Evolutionary conservation across 208 protist genomes (phyloP), one percentile per base, ranked within the genome.

Genomic region (Herpetomonas samuelpessoai): DNA sequence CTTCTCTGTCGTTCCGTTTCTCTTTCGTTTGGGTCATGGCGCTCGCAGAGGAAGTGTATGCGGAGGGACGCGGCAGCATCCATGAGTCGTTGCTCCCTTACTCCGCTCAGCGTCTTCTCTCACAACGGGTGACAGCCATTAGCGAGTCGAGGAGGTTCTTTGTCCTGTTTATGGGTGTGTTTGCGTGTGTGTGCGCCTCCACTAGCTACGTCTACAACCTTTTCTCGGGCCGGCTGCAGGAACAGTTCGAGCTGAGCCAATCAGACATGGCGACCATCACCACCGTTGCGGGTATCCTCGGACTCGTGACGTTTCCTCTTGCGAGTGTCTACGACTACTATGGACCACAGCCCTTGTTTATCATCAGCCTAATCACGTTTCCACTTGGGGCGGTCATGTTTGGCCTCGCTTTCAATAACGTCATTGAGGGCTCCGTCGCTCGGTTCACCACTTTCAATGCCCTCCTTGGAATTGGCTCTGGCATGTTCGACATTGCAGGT

Each of bases 181-280:
- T 79, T 31, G 76, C 74, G 14, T 88, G 80, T 61, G 73, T 91
- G 24, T 81, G 71, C 38, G 61, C 81, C 7, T 93, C 87, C 2
- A 80, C 79, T 2, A 66, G 54, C 22, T 93, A 88, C 70, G 53
- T 81, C 14, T 92, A 83, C 68, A 94, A 90, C 60, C 62, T 94
- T 16, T 91, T 85, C 55, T 91, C 80, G n/a, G 84, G 82, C 18
- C 35, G 44, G 14, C 57, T 94, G 12, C 81, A 94, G 47, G 38
- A 76, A 12, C 79, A 90, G 64, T 91, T 83, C 56, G 54, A 86
- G 39, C 79, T 90, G 25, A 83, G 68, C 12, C 88, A 94, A 59
- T 77, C 60, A 46, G 65, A 91, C 14, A 84, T 94, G 63, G 69
- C 84, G 22, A 80, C 79, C 25, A 94, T 94, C 51, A 84, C 74